Evolutionary conservation across 495 filamentous ascomycete species (phyloP), one percentile per base, ranked within the genome.

Genomic region (Penicillium pulvis): DNA sequence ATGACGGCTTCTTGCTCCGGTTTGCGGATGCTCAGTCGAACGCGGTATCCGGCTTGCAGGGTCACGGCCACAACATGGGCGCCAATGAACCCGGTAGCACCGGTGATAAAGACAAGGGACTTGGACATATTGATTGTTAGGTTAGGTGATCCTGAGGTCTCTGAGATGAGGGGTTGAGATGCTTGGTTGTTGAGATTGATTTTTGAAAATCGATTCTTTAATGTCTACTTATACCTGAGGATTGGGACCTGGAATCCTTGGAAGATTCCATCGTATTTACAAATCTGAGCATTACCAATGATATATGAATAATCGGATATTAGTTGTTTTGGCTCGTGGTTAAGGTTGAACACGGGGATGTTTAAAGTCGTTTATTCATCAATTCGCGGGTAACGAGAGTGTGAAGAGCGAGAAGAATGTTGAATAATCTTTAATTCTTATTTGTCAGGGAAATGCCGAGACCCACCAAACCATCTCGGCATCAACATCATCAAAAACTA

Each of bases 51-150:
- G 10, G 64, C 60, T 48, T 57, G 20, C 24, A 74, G 56, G 16
- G 64, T 51, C 9, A 63, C 44, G 9, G 54, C 41, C 62, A 47
- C 56, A 30, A 64, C 59, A 19, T 75, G 63, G 14, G 70, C 66
- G 14, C 75, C 76, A 24, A 76, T 75, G 36, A 57, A 57, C 8
- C 55, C 55, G 11, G 55, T 51, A 5, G 55, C 45, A 6, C 55
- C 55, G 9, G 69, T 71, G 53, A 75, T 66, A 55, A 77, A 67
- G 43, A 72, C 39, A 16, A 61, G 59, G 19, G 33, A 28, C 12
- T 55, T 47, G 11, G 53, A 12, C 53, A 55, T 55, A 4, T 9
- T 45, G 51, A 20, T 16, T 26, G 23, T 11, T 30, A 30, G 14
- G 12, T 2, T 12, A 16, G 6, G n/a, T 50, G 17, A 4, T 47